phyloP scores from a whole-genome alignment of 345 rosid species.

The Luvunga scandens region DNA sequence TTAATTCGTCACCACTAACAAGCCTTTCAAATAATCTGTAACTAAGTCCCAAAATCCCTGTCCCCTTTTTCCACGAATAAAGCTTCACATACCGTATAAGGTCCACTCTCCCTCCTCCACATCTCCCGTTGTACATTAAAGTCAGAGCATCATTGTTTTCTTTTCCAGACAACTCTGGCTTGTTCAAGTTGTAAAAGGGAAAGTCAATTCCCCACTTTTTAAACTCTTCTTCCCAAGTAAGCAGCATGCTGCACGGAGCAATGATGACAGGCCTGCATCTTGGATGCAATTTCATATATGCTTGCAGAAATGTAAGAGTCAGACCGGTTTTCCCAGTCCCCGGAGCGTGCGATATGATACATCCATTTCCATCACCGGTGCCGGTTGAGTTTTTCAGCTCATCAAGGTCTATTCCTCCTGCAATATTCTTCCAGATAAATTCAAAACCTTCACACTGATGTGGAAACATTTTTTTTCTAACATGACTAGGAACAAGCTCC shows the following conservation, averaged over 20 bases:
- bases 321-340: slow-evolving; percentile 88
- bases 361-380: slow-evolving; percentile 43
- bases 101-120: slow-evolving; percentile 1
- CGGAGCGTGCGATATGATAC: slow-evolving; percentile 84
- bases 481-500: slow-evolving; percentile 66
- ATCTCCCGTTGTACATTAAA: slow-evolving; percentile 13
- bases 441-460: slow-evolving; percentile 85
- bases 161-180: slow-evolving; percentile 37
- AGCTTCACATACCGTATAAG: slow-evolving; percentile 51
- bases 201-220: slow-evolving; percentile 55
- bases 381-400: slow-evolving; percentile 36
- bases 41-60: slow-evolving; percentile 60
- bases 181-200: slow-evolving; percentile 62
- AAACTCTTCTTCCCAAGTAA: slow-evolving; percentile 83
- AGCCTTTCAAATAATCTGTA: slow-evolving; percentile 59
- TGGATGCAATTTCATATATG: slow-evolving; percentile 45
- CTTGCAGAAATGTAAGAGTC: slow-evolving; percentile 57
- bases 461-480: slow-evolving; percentile 39
- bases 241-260: slow-evolving; percentile 74
- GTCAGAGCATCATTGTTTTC: slow-evolving; percentile 32
- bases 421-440: slow-evolving; percentile 75
- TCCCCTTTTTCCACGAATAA: slow-evolving; percentile 54
- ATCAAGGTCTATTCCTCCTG: slow-evolving; percentile 48
- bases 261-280: slow-evolving; percentile 62
- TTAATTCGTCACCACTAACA: slow-evolving; percentile 31